Conservation (phyloP, 2,329 filamentous ascomycete genomes). For the Alternaria sp. region DNA sequence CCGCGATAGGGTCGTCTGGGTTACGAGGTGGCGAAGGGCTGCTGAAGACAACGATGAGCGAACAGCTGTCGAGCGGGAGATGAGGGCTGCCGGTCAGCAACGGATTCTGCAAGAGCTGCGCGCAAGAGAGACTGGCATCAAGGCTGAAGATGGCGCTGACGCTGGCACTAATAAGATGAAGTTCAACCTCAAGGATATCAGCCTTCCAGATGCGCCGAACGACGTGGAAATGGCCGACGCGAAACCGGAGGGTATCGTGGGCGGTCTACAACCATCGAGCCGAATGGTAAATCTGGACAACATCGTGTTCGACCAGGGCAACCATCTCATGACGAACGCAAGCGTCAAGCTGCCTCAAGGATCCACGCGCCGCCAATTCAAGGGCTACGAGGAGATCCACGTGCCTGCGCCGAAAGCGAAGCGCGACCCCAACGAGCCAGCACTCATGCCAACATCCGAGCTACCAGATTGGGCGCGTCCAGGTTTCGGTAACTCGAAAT, state of each 20-base stretch:
- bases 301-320: slow-evolving; percentile 95
- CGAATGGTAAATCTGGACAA: slow-evolving; percentile 94
- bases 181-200: slow-evolving; percentile 83
- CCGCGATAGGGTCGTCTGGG: slow-evolving; percentile 93
- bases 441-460: slow-evolving; percentile 81
- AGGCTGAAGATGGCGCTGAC: slow-evolving; percentile 63
- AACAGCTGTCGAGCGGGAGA: slow-evolving; percentile 82
- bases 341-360: slow-evolving; percentile 93
- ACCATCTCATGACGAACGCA: slow-evolving; percentile 99
- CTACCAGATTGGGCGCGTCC: slow-evolving; percentile 90
- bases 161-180: slow-evolving; percentile 80
- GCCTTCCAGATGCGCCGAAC: slow-evolving; percentile 67
- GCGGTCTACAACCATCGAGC: slow-evolving; percentile 85
- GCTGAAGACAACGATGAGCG: slow-evolving; percentile 78
- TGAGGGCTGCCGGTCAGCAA: slow-evolving; percentile 85
- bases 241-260: slow-evolving; percentile 65
- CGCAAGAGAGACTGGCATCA: slow-evolving; percentile 69
- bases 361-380: slow-evolving; percentile 93
- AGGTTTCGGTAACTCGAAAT: slow-evolving; percentile 84
- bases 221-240: slow-evolving; percentile 52
- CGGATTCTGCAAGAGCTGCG: slow-evolving; percentile 87
- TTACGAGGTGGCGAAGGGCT: slow-evolving; percentile 82
- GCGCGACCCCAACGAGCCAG: slow-evolving; percentile 75
- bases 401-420: slow-evolving; percentile 92
- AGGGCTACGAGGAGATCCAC: slow-evolving; percentile 98